Base-by-base conservation (phyloP, 2,329 filamentous ascomycete species). In the Colletotrichum sp. region DNA sequence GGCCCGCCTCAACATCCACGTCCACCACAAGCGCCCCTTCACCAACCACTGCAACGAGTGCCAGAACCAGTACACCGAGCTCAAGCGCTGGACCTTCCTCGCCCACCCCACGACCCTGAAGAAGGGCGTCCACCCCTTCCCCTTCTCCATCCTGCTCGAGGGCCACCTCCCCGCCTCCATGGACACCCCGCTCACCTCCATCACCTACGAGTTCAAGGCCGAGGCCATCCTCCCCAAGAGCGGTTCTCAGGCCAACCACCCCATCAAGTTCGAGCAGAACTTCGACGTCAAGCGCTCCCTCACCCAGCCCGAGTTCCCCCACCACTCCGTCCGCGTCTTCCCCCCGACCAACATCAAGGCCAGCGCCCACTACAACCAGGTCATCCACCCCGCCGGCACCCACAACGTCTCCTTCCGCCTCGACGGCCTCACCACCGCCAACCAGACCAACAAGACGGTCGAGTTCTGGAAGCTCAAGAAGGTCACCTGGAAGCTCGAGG, bases 271-370 rank as follows among this genome's bases (percentile, higher is more conserved):
- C 81, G 90, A 91, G 77, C 92, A 92, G 80, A 90, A 90, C 12
- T 88, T 99, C 60, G 89, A 93, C 71, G 90, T 99, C 79, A 93
- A 93, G 86, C 95, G 96, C 77, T 94, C 96, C 39, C 91, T 99
- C 30, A 90, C 87, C 9, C 86, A 94, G 69, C 92, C 95, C 4
- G 94, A 95, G 65, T 89, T 91, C 69, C 95, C 98, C 77, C 96
- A 98, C 86, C 93, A 96, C 85, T 98, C 95, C 18, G 93, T 98
- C 78, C 95, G 96, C 81, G 95, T 99, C 82, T 99, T 99, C 86
- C 97, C 96, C 64, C 96, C 97, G 0, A 99, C 97, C 79, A 97
- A 98, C 86, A 93, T 99, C 81, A 96, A 95, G 79, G 95, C 95
- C 75, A 93, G 93, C 81, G 94, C 97, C 78, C 93, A 95, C 81